Conservation (phyloP, 1,284 basidiomycete species). For the Microbotryum saponariae region DNA sequence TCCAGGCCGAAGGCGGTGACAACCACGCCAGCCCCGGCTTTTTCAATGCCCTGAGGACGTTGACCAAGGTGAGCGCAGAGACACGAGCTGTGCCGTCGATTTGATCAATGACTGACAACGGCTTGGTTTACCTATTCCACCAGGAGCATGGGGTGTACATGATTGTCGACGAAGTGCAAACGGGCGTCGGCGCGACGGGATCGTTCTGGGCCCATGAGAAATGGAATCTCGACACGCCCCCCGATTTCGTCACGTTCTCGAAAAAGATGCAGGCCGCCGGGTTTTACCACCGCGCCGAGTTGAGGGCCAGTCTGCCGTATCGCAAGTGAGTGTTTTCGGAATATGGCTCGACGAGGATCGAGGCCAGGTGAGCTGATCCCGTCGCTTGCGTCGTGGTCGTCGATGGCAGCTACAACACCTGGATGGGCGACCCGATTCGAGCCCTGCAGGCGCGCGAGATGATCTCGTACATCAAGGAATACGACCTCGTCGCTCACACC, state of each 20-base stretch:
- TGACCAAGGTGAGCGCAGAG: conserved; percentile 40
- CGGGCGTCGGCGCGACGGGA: conserved; percentile 50
- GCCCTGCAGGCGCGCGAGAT: conserved; percentile 49
- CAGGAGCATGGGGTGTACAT: conserved; percentile 47
- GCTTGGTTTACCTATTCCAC: not conserved
- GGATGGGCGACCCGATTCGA: conserved; percentile 47
- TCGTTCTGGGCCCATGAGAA: conserved; percentile 53
- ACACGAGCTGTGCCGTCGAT: not conserved
- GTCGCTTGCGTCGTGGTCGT: no score
- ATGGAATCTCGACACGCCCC: conserved; percentile 46
- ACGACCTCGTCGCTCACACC: conserved; percentile 39
- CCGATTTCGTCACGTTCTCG: conserved; percentile 51
- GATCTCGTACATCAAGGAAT: conserved; percentile 44
- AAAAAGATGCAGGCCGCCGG: conserved; percentile 48
- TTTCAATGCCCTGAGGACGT: conserved; percentile 47
- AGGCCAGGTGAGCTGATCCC: not conserved
- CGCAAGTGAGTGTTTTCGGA: conserved; percentile 41
- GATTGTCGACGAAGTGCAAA: conserved; percentile 50
- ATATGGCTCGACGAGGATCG: conserved; percentile 21
- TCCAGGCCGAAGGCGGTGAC: conserved; percentile 52
- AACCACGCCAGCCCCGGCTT: conserved; percentile 49
- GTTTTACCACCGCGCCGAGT: conserved; percentile 49
- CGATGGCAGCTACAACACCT: conserved; percentile 37
- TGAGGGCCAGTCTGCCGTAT: conserved; percentile 47
- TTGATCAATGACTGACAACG: not conserved